Percentiles rank a stretch among this genome's conserved stretches.
These are phyloP conservation scores for Rhizopus arrhizus DNA, from an alignment of 371 early-diverging fungal genomes.

Conservation along the genomic window DNA sequence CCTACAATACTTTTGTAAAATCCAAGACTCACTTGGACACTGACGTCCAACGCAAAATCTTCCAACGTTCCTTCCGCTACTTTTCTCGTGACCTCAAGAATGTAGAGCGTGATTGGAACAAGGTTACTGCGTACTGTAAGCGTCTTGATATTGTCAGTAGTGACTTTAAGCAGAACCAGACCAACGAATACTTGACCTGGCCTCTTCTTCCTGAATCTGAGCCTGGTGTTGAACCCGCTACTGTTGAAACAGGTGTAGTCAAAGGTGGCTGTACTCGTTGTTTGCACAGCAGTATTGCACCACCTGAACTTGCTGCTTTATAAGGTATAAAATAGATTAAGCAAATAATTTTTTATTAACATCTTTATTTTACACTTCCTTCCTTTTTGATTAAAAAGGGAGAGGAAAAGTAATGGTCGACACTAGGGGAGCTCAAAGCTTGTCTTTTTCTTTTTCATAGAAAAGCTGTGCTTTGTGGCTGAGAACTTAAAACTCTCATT, in stretches of 20 bases:
- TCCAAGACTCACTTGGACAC: slow-evolving; percentile 64
- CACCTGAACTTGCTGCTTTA: slow-evolving; percentile 18
- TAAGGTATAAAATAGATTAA: neutral
- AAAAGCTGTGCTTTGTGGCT: slow-evolving; percentile 31
- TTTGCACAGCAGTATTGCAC: slow-evolving; percentile 19
- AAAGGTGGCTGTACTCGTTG: slow-evolving; percentile 18
- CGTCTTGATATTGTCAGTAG: slow-evolving; percentile 59
- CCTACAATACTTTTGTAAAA: slow-evolving; percentile 59
- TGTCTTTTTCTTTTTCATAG: slow-evolving; percentile 18
- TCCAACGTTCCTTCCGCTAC: slow-evolving; percentile 66
- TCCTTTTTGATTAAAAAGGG: slow-evolving; percentile 10
- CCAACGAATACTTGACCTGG: slow-evolving; percentile 62
- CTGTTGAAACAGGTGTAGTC: slow-evolving; percentile 54
- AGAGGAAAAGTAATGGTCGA: slow-evolving; percentile 31
- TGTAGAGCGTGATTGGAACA: slow-evolving; percentile 70
- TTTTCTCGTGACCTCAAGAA: slow-evolving; percentile 64
- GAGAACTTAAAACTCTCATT: slow-evolving; percentile 55
- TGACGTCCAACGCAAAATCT: slow-evolving; percentile 64
- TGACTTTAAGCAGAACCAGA: slow-evolving; percentile 61
- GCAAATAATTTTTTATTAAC: neutral
- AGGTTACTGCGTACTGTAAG: slow-evolving; percentile 69
- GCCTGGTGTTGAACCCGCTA: slow-evolving; percentile 41
- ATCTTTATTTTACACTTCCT: slow-evolving; percentile 4
- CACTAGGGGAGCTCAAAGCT: slow-evolving; percentile 50
- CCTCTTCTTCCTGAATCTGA: slow-evolving; percentile 39